Evolutionary conservation across 805 yeast genomes (phyloP).

Genomic region (Ogataea paradorogensis): DNA sequence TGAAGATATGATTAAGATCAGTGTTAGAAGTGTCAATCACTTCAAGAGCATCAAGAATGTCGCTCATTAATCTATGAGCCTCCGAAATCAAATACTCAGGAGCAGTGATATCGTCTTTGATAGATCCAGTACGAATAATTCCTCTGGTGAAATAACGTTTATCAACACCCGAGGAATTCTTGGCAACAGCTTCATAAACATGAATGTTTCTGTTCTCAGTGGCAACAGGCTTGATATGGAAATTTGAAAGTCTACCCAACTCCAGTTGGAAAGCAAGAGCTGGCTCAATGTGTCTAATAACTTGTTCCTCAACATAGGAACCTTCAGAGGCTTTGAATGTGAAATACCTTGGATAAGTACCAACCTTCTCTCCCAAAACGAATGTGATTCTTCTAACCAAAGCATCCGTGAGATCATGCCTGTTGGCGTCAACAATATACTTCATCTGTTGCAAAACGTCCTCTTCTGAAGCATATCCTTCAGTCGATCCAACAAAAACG

Average conservation of each 20-base stretch:
- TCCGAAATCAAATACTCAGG: slow-evolving; percentile 94
- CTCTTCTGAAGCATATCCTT: slow-evolving; percentile 70
- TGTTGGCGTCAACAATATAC: slow-evolving; percentile 63
- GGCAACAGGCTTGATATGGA: slow-evolving; percentile 89
- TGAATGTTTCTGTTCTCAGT: slow-evolving; percentile 97
- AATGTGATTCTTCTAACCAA: slow-evolving; percentile 91
- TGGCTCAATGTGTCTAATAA: slow-evolving; percentile 97
- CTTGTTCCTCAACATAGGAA: slow-evolving; percentile 78
- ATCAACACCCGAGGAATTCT: slow-evolving; percentile 83
- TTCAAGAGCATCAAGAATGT: slow-evolving; percentile 91
- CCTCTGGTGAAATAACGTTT: slow-evolving; percentile 97
- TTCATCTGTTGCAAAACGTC: slow-evolving; percentile 61
- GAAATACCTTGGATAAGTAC: slow-evolving; percentile 91
- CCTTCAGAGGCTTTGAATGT: slow-evolving; percentile 81
- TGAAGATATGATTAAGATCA: slow-evolving; percentile 94
- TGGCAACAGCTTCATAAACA: slow-evolving; percentile 94
- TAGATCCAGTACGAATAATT: slow-evolving; percentile 92
- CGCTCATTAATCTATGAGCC: slow-evolving; percentile 94
- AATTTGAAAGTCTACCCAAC: slow-evolving; percentile 89
- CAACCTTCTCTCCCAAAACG: slow-evolving; percentile 78
- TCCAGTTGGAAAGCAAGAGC: slow-evolving; percentile 97
- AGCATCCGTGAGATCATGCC: slow-evolving; percentile 65
- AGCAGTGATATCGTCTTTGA: slow-evolving; percentile 88
- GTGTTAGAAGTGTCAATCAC: slow-evolving; percentile 92
- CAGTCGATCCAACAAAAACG: slow-evolving; percentile 69